phyloP scores from a whole-genome alignment of 176 grass and related monocot genomes.

The Triticum turgidum region DNA sequence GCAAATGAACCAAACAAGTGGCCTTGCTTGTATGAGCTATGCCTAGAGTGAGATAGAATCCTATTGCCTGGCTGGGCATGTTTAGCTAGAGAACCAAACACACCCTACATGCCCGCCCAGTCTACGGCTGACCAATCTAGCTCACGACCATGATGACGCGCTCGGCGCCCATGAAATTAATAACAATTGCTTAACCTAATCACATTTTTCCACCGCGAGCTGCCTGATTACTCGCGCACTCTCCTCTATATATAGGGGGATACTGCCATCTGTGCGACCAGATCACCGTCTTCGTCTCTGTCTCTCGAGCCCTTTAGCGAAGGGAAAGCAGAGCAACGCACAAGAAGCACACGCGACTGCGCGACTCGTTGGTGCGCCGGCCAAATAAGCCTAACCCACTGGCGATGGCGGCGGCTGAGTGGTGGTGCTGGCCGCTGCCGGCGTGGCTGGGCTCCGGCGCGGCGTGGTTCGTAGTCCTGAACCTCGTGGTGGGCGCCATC shows the following conservation, averaged over 20 bases:
- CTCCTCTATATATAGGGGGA: not conserved
- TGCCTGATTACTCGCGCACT: not conserved
- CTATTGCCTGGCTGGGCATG: no score
- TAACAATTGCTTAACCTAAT: not conserved
- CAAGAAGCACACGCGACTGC: not conserved
- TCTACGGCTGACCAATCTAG: not conserved
- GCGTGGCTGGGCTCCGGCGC: constrained; percentile 19
- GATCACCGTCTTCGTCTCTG: not conserved
- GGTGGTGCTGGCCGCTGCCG: constrained; percentile 30
- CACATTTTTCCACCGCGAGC: not conserved
- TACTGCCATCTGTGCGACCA: not conserved
- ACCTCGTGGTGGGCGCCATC: constrained; percentile 32
- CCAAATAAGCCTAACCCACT: not conserved
- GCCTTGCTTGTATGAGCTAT: no score
- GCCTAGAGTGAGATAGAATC: no score
- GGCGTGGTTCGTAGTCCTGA: constrained; percentile 25
- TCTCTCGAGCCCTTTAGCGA: not conserved
- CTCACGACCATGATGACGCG: not conserved
- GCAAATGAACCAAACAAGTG: no score
- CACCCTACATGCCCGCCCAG: not conserved
- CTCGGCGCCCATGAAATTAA: not conserved
- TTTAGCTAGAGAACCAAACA: no score
- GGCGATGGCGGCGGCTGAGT: not conserved
- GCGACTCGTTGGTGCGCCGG: not conserved
- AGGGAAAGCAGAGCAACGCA: not conserved